Base-by-base conservation (phyloP, 139 green algal genomes). In the Desmodesmus armatus region DNA sequence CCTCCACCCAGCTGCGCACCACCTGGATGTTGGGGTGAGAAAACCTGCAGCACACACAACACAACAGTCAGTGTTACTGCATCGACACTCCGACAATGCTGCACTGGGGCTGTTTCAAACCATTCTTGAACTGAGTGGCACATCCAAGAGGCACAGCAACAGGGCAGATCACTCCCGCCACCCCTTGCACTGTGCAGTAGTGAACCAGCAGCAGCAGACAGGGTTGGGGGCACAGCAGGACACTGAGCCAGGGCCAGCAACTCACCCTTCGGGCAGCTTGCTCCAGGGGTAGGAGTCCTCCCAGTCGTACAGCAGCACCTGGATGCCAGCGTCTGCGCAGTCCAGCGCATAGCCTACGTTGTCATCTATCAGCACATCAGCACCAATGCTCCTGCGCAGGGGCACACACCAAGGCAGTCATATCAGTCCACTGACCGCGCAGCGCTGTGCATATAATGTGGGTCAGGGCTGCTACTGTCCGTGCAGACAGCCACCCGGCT, bases 231-330 rank as follows among this genome's bases (percentile, higher is more conserved):
- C 17, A 11, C 60, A 69, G 60, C 11, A 69, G 11, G 60, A 33
- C 11, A 17, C 5, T 17, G n/a, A 7, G 9, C 47, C 60, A 33
- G 11, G 11, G 17, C n/a, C 60, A 69, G 39, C 69, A 82, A n/a
- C 78, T 53, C 51, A 87, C 82, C 87, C 71, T 65, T 71, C 39
- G 9, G 85, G 84, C 65, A 92, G 78, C 80, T 97, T 98, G 90
- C 90, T 95, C 96, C 96, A 99, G 27, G 96, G 95, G 87, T 99
- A 99, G 21, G 35, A 66, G 2, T 83, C 51, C 19, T 95, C 33
- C 93, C 94, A 98, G 88, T 99, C 95, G 82, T 98, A 99, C 53
- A 99, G 91, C 73, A 99, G 90, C 55, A 99, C 96, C 29, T 96
- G 62, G 49, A 99, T 95, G 51, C 96, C 96, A 19, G 86, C 92